These are phyloP conservation scores for Pleurotus salmoneostramineus DNA, from an alignment of 768 basidiomycete species.

Conservation along the genomic window DNA sequence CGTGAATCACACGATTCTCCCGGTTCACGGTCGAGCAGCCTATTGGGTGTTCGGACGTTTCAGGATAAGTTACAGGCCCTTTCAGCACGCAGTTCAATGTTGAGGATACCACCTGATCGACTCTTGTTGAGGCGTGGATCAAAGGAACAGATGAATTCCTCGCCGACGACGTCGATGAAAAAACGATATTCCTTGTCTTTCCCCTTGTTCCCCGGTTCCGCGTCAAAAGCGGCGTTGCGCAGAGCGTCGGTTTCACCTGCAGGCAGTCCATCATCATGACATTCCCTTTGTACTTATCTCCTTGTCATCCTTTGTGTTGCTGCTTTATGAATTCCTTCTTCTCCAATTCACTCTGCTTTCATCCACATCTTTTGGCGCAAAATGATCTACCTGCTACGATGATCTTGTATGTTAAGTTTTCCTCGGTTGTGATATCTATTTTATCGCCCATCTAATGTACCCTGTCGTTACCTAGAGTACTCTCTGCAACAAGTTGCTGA, in stretches of 20 bases:
- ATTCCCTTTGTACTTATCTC: neutral
- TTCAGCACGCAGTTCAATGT: neutral
- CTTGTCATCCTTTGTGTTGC: neutral
- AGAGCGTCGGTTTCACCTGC: neutral
- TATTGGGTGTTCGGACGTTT: neutral
- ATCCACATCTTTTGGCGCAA: neutral
- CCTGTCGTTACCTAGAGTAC: neutral
- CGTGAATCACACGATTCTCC: neutral
- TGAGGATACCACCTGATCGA: constrained; percentile 1
- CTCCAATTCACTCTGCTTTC: neutral
- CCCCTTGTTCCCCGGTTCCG: constrained; percentile 28
- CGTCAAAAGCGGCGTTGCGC: constrained; percentile 4
- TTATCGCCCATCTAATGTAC: neutral
- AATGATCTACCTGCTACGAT: neutral
- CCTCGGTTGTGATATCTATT: neutral
- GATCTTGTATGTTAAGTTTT: neutral
- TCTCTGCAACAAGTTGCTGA: neutral
- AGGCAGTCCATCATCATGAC: neutral
- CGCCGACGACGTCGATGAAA: constrained; percentile 34
- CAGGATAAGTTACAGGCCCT: neutral
- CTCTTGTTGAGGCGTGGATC: neutral
- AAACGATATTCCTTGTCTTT: constrained; percentile 48
- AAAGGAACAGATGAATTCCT: constrained; percentile 18
- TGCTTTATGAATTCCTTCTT: neutral
- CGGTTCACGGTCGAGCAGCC: neutral